phyloP scores from a whole-genome alignment of 495 filamentous ascomycete genomes.

The Podospora tetraspora region DNA sequence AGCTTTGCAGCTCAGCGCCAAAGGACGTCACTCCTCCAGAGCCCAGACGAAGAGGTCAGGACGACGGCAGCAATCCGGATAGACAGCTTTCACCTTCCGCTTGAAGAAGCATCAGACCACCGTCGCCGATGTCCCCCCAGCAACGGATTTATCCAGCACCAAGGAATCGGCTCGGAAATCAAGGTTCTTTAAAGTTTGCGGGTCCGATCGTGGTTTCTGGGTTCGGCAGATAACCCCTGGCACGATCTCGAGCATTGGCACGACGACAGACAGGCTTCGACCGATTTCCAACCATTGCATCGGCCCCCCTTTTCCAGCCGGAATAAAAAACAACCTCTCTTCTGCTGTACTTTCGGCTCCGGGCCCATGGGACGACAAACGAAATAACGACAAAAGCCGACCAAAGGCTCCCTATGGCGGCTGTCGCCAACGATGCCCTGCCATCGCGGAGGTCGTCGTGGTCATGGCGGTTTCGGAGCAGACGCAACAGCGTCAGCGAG shows the following conservation, averaged over 20 bases:
- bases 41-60: neutral
- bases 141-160: neutral
- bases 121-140: neutral
- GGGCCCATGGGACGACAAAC: neutral
- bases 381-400: neutral
- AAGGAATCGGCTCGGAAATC: neutral
- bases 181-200: neutral
- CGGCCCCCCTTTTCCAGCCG: neutral
- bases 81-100: too few relatives aligned
- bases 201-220: neutral
- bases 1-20: neutral
- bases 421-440: neutral
- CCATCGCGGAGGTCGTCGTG: slow-evolving; percentile 11
- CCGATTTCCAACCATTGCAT: neutral
- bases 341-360: neutral
- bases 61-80: too few relatives aligned
- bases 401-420: neutral
- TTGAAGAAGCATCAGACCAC: neutral
- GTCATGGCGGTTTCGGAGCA: slow-evolving; percentile 4
- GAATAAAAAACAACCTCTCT: neutral
- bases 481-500: slow-evolving; percentile 9
- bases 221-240: neutral
- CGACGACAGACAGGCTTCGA: neutral
- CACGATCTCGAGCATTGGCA: neutral
- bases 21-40: neutral